A percentile compares a stretch with the other conserved stretches of the same genome.
phyloP scores from a whole-genome alignment of 768 basidiomycete genomes.

The Boletus speciosus region DNA sequence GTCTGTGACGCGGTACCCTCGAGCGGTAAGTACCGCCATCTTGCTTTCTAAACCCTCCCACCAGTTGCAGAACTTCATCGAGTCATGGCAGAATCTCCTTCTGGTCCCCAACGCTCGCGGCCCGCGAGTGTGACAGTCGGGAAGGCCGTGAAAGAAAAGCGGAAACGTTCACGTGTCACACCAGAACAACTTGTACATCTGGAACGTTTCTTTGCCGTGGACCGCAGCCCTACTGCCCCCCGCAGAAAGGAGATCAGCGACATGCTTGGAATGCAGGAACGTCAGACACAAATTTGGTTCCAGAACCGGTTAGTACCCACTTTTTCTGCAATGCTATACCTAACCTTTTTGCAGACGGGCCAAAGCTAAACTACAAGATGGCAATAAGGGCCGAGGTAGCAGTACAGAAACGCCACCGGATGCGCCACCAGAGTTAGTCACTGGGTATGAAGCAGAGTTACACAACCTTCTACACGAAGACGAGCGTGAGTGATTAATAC shows the following conservation, averaged over 20 bases:
- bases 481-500: conserved; percentile 51
- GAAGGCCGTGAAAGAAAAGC: conserved; percentile 49
- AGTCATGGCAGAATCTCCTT: conserved; percentile 29
- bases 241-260: conserved; percentile 72
- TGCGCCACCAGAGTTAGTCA: conserved; percentile 48
- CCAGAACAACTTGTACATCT: conserved; percentile 76
- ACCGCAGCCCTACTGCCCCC: conserved; percentile 69
- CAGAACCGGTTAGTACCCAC: conserved; percentile 57
- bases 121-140: conserved; percentile 24
- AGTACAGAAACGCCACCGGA: conserved; percentile 41
- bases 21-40: conserved; percentile 23
- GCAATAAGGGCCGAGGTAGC: conserved; percentile 43
- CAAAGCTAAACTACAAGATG: conserved; percentile 72
- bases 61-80: conserved; percentile 25
- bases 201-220: conserved; percentile 63
- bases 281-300: conserved; percentile 89
- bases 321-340: not conserved
- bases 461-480: conserved; percentile 70
- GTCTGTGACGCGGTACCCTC: conserved; percentile 19
- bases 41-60: conserved; percentile 24
- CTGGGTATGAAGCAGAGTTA: conserved; percentile 56
- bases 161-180: conserved; percentile 75
- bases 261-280: conserved; percentile 76
- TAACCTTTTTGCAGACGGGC: conserved; percentile 54
- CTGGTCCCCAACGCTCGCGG: conserved; percentile 36